Conservation (phyloP, 495 filamentous ascomycete genomes). For the Cetradonia linearis region DNA sequence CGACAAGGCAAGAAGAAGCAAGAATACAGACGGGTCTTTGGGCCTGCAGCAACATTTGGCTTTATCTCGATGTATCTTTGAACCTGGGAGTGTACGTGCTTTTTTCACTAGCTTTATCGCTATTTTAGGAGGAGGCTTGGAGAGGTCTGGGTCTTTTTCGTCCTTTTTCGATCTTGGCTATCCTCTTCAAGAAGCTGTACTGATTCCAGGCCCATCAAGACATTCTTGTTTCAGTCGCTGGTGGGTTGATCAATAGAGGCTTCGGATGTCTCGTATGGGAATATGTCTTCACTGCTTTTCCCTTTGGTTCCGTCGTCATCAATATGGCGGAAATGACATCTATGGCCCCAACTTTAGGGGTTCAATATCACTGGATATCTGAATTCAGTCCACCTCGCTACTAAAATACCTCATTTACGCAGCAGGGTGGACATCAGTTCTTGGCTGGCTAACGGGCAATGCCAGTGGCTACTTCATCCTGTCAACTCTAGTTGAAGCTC, state of each 20-base stretch:
- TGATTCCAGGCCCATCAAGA: background rate
- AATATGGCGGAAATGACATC: slow-evolving; percentile 34
- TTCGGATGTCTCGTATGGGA: slow-evolving; percentile 33
- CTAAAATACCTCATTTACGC: slow-evolving; percentile 33
- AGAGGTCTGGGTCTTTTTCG: too few species aligned
- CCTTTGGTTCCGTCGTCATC: slow-evolving; percentile 30
- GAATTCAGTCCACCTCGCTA: slow-evolving; percentile 32
- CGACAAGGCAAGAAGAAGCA: slow-evolving; percentile 32
- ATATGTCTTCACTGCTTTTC: slow-evolving; percentile 31
- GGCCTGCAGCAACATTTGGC: slow-evolving; percentile 24
- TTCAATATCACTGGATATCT: slow-evolving; percentile 33
- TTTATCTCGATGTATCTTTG: slow-evolving; percentile 29
- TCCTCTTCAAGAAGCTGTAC: background rate
- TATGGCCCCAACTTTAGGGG: slow-evolving; percentile 31
- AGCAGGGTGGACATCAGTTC: slow-evolving; percentile 40
- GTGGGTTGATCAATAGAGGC: slow-evolving; percentile 16
- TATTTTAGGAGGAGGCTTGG: too few species aligned
- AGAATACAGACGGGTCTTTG: slow-evolving; percentile 29
- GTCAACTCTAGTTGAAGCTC: slow-evolving; percentile 31
- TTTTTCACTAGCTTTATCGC: background rate
- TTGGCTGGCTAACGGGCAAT: slow-evolving; percentile 34
- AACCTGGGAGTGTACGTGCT: slow-evolving; percentile 14
- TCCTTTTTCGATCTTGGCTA: too few species aligned
- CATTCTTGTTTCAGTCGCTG: background rate
- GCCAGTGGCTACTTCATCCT: slow-evolving; percentile 35